phyloP scores from a whole-genome alignment of 345 rosid species.

The Eucalyptus polyanthemos region DNA sequence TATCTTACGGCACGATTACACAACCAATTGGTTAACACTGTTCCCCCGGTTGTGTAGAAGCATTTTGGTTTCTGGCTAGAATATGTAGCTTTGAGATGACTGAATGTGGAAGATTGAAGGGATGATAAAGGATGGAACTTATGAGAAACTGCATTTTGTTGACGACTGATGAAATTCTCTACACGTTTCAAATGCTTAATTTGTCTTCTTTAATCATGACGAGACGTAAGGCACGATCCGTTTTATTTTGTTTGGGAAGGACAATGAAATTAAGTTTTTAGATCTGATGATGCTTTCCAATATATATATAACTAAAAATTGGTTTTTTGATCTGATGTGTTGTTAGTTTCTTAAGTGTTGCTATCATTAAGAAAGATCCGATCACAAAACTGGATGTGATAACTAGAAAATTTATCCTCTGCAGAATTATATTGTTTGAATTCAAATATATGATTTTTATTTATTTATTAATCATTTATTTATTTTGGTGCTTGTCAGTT shows the following conservation, averaged over 20 bases:
- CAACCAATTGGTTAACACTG: too few species aligned
- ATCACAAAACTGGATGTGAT: not conserved
- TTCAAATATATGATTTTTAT: rapidly evolving
- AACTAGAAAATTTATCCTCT: not conserved
- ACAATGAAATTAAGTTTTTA: not conserved
- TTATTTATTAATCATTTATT: too few species aligned
- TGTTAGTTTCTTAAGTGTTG: too few species aligned
- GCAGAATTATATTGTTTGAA: not conserved
- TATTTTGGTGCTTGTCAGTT: not conserved
- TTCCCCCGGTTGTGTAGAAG: too few species aligned
- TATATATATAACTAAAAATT: too few species aligned
- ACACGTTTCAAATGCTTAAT: not conserved
- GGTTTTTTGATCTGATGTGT: too few species aligned
- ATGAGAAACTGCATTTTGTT: not conserved
- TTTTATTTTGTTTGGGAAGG: not conserved
- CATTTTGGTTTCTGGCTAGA: not conserved
- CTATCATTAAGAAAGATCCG: not conserved
- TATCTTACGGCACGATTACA: too few species aligned
- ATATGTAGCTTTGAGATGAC: not conserved
- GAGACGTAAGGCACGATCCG: not conserved
- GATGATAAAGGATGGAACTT: not conserved
- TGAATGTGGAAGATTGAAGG: not conserved
- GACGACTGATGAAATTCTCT: not conserved
- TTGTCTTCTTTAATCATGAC: not conserved
- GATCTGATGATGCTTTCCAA: too few species aligned